Percentiles rank a stretch among this genome's conserved stretches.
phyloP scores from a whole-genome alignment of 257 asterid species.

The Verbena officinalis region DNA sequence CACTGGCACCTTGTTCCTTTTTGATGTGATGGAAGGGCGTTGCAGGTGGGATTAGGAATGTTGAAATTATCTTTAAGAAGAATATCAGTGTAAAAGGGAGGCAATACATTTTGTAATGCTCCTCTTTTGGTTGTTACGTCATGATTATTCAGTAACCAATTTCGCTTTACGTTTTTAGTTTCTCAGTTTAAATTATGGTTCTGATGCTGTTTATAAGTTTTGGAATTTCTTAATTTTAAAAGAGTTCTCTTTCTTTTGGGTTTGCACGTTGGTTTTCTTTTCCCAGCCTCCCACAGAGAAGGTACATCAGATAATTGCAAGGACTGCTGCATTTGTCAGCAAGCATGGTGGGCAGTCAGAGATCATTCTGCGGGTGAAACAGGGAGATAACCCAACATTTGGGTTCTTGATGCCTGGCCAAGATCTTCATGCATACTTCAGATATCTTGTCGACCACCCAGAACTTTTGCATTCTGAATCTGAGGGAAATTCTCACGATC shows the following conservation, averaged over 20 bases:
- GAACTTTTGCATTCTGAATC: constrained; percentile 55
- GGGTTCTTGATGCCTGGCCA: constrained; percentile 95
- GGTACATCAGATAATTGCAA: constrained; percentile 85
- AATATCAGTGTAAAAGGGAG: constrained; percentile 53
- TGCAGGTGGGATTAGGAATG: constrained; percentile 98
- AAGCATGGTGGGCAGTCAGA: constrained; percentile 94
- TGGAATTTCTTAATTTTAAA: constrained; percentile 33
- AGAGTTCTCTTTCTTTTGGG: constrained; percentile 17
- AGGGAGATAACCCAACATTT: constrained; percentile 91
- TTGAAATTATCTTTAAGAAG: constrained; percentile 55
- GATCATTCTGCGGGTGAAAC: constrained; percentile 89
- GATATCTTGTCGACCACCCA: constrained; percentile 86
- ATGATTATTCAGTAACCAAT: not conserved
- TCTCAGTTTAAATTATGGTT: constrained; percentile 16
- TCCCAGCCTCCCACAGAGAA: constrained; percentile 93
- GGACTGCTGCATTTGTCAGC: constrained; percentile 91
- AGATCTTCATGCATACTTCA: constrained; percentile 83
- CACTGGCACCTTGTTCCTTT: constrained; percentile 88
- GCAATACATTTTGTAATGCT: constrained; percentile 30
- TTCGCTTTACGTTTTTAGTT: not conserved
- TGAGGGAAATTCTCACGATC: constrained; percentile 49
- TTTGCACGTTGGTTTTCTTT: constrained; percentile 23
- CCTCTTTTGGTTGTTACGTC: constrained; percentile 24
- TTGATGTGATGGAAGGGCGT: constrained; percentile 80
- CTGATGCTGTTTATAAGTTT: constrained; percentile 16